Evolutionary conservation across 192 early-diverging fungal species (phyloP), one percentile per base, ranked within the genome.

Genomic region (Backusella sp.): DNA sequence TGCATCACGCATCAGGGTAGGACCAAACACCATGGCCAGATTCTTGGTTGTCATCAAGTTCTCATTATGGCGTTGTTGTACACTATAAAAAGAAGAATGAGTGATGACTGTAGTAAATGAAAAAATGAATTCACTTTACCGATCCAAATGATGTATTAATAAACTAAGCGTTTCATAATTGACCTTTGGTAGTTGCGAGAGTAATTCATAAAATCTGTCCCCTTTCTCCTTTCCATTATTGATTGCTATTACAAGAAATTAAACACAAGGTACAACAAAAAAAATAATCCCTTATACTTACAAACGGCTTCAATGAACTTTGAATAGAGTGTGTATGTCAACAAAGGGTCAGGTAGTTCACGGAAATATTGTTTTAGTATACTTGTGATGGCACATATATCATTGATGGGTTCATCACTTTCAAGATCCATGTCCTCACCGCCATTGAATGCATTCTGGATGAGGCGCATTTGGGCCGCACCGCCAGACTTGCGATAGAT

Each of bases 11-110:
- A 95, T 79, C 34, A 99, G 77, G 6, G 93, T 97, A 12, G 95
- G 95, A 5, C 92, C 96, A 92, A 99, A 97, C 32, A 99, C 95
- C 41, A 97, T 95, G 26, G 95, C 90, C 68, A 99, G 80, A 69
- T 98, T 99, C 80, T 96, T 94, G 46, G 94, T 81, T 4, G 89
- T 91, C 97, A 99, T 99, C 70, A 94, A 88, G 82, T 99, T 99
- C 30, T 87, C 81, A 39, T 78, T 75, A 39, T 87, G 84, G 30
- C 86, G 73, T 37, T 88, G 67, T 4, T 87, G 83, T 9, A 99
- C 91, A 19, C 89, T 78, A 74, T 14, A 46, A 73, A 74, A 41
- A 73, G 35, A 59, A 72, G 7, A 4, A 21, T 26, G 23, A 26
- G 21, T 59, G n/a, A 21, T 23, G 12, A n/a, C 17, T 23, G 28